These are phyloP conservation scores for Ceratopteris richardii DNA, from an alignment of 75 land plant species.

Conservation along the genomic window DNA sequence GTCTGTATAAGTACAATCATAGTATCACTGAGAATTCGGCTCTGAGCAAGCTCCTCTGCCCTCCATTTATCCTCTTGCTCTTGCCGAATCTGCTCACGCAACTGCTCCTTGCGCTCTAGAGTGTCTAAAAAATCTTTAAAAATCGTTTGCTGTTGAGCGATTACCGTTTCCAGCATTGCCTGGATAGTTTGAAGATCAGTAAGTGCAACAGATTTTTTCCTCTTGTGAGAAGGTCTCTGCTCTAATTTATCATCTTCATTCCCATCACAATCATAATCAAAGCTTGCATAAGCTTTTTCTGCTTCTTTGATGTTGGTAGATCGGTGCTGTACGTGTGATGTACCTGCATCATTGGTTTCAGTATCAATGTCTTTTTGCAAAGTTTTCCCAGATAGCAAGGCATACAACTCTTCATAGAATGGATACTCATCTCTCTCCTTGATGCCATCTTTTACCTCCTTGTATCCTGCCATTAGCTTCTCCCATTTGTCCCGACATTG, in stretches of 20 bases:
- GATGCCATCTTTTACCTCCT: slow-evolving; percentile 41
- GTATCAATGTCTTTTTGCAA: slow-evolving; percentile 13
- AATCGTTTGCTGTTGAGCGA: slow-evolving; percentile 22
- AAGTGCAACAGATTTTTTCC: slow-evolving; percentile 23
- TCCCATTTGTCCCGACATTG: slow-evolving; percentile 56
- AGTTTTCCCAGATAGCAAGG: slow-evolving; percentile 30
- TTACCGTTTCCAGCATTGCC: slow-evolving; percentile 19
- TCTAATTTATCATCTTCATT: slow-evolving; percentile 8
- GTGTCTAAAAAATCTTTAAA: slow-evolving; percentile 22
- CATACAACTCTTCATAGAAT: slow-evolving; percentile 41
- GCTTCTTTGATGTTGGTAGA: background rate
- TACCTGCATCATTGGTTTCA: background rate
- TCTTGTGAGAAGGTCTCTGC: background rate
- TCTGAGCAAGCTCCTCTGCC: slow-evolving; percentile 39
- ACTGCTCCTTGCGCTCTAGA: slow-evolving; percentile 39
- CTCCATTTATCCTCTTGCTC: slow-evolving; percentile 48
- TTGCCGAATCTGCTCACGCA: slow-evolving; percentile 35
- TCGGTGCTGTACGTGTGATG: background rate
- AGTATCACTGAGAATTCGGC: slow-evolving; percentile 36
- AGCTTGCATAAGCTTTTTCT: slow-evolving; percentile 2
- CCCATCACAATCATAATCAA: background rate
- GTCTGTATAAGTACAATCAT: slow-evolving; percentile 40
- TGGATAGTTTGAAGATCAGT: too few species aligned
- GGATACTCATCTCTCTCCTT: slow-evolving; percentile 42
- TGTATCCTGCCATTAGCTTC: slow-evolving; percentile 47